A percentile compares a stretch with the other conserved stretches of the same genome.
These are phyloP conservation scores for Fusarium pininemorale DNA, from an alignment of 2,329 filamentous ascomycete species.

Conservation along the genomic window DNA sequence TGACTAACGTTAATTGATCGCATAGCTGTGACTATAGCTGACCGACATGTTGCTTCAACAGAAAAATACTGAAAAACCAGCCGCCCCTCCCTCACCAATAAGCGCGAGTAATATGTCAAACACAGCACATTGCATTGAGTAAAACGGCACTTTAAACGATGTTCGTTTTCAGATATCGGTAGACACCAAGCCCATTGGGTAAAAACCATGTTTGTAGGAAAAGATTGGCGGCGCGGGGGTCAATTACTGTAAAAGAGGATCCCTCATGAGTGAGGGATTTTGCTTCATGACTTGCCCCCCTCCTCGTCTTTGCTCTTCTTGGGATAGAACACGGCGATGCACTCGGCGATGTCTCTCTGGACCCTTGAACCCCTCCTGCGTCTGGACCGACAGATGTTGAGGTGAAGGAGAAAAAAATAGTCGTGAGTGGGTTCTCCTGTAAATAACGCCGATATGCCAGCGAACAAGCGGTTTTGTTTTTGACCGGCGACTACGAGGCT, in stretches of 20 bases:
- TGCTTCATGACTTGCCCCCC: conserved; percentile 19
- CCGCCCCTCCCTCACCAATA: conserved; percentile 30
- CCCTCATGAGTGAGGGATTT: conserved; percentile 38
- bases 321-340: conserved; percentile 37
- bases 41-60: conserved; percentile 34
- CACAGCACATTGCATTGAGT: conserved; percentile 37
- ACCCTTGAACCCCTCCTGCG: conserved; percentile 33
- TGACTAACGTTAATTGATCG: conserved; percentile 22
- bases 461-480: conserved; percentile 22
- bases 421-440: conserved; percentile 24
- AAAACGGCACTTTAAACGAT: conserved; percentile 28
- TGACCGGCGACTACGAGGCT: conserved; percentile 31
- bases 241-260: conserved; percentile 10
- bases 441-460: conserved; percentile 37
- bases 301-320: conserved; percentile 31
- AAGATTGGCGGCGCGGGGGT: conserved; percentile 26
- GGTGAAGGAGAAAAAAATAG: conserved; percentile 1
- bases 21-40: conserved; percentile 9
- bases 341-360: conserved; percentile 27
- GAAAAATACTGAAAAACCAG: conserved; percentile 23
- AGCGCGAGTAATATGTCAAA: conserved; percentile 26
- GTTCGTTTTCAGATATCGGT: conserved; percentile 25
- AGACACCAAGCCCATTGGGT: conserved; percentile 34
- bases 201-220: conserved; percentile 19
- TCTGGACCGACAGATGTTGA: conserved; percentile 21